Percentiles rank a stretch among this genome's conserved stretches.
Evolutionary conservation across 495 filamentous ascomycete species (phyloP).

Genomic region (Tuber borchii): DNA sequence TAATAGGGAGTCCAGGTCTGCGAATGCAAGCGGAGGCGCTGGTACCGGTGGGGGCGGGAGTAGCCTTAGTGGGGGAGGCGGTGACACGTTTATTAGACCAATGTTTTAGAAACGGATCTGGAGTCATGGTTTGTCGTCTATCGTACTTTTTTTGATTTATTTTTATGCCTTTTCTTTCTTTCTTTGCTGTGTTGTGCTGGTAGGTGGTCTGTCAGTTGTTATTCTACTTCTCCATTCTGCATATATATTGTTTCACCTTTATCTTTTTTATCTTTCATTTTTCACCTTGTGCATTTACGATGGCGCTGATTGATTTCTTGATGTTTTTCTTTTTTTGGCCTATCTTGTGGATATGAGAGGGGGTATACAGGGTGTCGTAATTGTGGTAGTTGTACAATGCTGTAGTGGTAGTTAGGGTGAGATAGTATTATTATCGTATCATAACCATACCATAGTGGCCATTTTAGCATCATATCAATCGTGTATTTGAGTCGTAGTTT

Average conservation of each 20-base stretch:
- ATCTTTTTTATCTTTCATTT: neutral
- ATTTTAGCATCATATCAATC: neutral
- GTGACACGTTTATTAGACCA: conserved; percentile 17
- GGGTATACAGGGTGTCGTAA: neutral
- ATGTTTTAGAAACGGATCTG: conserved; percentile 15
- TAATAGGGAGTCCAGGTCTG: neutral
- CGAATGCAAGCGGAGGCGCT: neutral
- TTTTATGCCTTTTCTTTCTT: conserved; percentile 1
- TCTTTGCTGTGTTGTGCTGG: neutral
- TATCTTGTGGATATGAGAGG: neutral
- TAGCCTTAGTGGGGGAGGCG: conserved; percentile 6
- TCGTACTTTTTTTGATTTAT: conserved; percentile 11
- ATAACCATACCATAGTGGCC: neutral
- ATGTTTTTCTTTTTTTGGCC: neutral
- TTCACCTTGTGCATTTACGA: neutral
- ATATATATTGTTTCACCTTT: neutral
- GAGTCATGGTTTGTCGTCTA: neutral
- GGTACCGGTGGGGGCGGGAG: neutral
- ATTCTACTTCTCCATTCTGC: neutral
- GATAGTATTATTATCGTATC: neutral
- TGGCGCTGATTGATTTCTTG: conserved; percentile 3
- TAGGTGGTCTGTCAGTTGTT: neutral
- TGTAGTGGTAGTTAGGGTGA: neutral
- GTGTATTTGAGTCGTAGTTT: neutral
- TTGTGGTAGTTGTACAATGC: neutral